Evolutionary conservation across 768 basidiomycete genomes (phyloP), one percentile per base, ranked within the genome.

Genomic region (Suillus alpinus): DNA sequence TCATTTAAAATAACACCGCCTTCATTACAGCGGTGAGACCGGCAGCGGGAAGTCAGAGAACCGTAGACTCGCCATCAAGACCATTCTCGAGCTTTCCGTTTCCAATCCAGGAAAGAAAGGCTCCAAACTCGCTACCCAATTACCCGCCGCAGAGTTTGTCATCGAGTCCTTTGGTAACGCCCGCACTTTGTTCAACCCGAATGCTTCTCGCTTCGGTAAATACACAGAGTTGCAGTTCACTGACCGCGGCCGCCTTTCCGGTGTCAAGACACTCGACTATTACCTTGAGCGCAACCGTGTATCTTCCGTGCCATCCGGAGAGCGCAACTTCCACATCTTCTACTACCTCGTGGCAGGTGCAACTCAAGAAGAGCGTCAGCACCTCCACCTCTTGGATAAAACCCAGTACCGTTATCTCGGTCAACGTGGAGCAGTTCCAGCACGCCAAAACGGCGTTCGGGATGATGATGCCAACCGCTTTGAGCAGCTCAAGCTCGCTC

Each of bases 211-310:
- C 52, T 97, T 96, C 71, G 97, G 96, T 59, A 95, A 96, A 73
- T 99, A 99, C 73, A 97, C 95, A 49, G 97, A 99, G 70, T 83
- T 99, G 0, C 97, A 98, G 75, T 98, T 98, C 78, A 92, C 85
- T 57, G 95, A 98, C 37, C 88, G 91, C 23, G 95, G 95, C 7
- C 83, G 95, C 4, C 77, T 98, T 0, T 87, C 81, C 50, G 97
- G 97, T 63, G 79, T 94, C 71, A 98, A 98, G 75, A 95, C 94
- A 0, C 86, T 98, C 64, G 95, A 98, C 71, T 98, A 99, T 77
- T 96, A 96, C 75, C 83, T 99, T 56, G 94, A 98, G 73, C 81
- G 92, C 58, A 92, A 88, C 66, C 87, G 95, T 10, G 94, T 98
- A n/a, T 84, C 93, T 6, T 86, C 86, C 23, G 85, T 91, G 0